Base-by-base conservation (phyloP, 345 rosid species). In the Draba incana region DNA sequence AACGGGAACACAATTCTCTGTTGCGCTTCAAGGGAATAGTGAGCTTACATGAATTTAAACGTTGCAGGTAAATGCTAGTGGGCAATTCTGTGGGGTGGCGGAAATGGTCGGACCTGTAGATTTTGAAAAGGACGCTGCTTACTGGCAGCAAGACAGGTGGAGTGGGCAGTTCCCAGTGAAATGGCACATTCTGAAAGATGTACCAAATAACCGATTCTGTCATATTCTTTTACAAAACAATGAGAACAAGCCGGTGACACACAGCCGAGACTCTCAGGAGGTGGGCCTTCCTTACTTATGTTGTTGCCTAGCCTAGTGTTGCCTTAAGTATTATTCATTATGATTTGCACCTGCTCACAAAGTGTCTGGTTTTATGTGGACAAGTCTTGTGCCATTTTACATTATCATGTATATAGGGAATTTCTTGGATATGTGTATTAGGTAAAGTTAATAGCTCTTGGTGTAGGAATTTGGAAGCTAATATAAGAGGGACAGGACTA, bases 61-160 rank as follows among this genome's bases (percentile, higher is more conserved):
- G 56, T 55, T 71, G 66, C 80, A 87, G 92, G 92, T 87, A 57
- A 87, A 87, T 68, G 90, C 90, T 46, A 87, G 92, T 75, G 92
- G 92, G 56, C 90, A 85, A 72, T 85, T 87, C 75, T 87, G 92
- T 62, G 92, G 92, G 72, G 85, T 85, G 9, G 81, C 92, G 2
- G 86, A 87, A 79, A 87, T 87, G 92, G 75, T 72, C 31, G 92
- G 90, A 62, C 81, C 83, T 57, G 88, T 87, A 8, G 88, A 87
- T 78, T 87, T 87, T 76, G 90, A 84, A 64, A 87, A 72, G 56
- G 75, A 85, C 75, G 90, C 86, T 69, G 90, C 75, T 51, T 74
- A 85, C 70, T 85, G 92, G 92, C 86, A 85, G 71, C 92, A 85
- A 48, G 92, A 85, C 68, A 78, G 88, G 74, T 87, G 92, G 92